These are phyloP conservation scores for Tolypocladium sp. DNA, from an alignment of 2,329 filamentous ascomycete species.

Conservation along the genomic window DNA sequence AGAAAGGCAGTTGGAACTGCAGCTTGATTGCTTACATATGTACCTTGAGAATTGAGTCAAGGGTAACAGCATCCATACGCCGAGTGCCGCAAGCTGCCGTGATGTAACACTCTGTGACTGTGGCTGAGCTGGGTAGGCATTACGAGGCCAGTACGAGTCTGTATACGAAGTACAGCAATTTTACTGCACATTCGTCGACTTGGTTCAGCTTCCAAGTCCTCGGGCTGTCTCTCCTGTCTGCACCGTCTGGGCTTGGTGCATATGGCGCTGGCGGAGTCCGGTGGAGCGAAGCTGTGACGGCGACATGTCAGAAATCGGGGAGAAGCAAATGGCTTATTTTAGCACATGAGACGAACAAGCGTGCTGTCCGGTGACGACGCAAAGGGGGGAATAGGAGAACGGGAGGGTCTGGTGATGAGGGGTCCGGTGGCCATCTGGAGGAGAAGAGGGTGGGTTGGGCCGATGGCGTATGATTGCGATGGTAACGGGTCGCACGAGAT, in stretches of 20 bases:
- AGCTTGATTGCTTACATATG: no score
- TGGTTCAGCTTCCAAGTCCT: background rate
- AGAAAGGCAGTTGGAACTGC: no score
- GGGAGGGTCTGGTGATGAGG: constrained; percentile 1
- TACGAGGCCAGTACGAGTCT: background rate
- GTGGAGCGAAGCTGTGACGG: background rate
- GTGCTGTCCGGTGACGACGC: background rate
- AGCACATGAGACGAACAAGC: background rate
- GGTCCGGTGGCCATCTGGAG: background rate
- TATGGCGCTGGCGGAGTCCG: background rate
- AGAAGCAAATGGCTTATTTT: background rate
- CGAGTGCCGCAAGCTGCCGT: background rate
- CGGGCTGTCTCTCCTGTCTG: background rate
- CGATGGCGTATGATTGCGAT: background rate
- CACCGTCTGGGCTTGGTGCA: background rate
- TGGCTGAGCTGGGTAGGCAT: background rate
- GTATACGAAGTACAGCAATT: background rate
- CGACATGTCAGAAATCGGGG: background rate
- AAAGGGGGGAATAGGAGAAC: background rate
- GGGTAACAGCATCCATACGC: no score
- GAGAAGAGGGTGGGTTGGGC: background rate
- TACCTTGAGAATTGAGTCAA: no score
- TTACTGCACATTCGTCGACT: background rate
- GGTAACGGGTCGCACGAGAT: background rate
- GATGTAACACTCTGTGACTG: background rate